These are phyloP conservation scores for Coprinellus aureogranulatus DNA, from an alignment of 768 basidiomycete species.

Conservation along the genomic window DNA sequence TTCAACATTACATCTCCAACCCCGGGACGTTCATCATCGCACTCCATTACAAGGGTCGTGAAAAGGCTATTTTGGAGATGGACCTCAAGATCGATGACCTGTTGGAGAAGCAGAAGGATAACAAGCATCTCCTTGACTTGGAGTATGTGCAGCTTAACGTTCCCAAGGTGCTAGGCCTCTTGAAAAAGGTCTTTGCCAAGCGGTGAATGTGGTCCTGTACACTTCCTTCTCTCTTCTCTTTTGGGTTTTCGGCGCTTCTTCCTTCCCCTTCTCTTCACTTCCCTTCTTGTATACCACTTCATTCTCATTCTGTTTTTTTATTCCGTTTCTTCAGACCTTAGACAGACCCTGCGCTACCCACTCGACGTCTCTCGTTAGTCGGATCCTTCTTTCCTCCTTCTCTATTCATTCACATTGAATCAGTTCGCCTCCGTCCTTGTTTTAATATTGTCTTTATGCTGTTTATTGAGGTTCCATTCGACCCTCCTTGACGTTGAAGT, in stretches of 20 bases:
- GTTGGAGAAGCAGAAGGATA: conserved; percentile 99
- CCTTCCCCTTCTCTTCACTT: too few relatives aligned
- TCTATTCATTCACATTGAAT: not conserved
- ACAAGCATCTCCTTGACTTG: conserved; percentile 91
- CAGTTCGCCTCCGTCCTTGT: too few relatives aligned
- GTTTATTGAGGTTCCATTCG: not conserved
- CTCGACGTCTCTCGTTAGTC: not conserved
- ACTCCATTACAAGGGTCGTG: conserved; percentile 96
- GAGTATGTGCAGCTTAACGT: conserved; percentile 98
- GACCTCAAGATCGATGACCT: conserved; percentile 98
- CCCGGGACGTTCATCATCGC: conserved; percentile 99
- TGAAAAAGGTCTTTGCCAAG: conserved; percentile 93
- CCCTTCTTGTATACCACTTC: conserved; percentile 18
- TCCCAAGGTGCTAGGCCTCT: conserved; percentile 84
- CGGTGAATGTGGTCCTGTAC: conserved; percentile 47
- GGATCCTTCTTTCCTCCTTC: not conserved
- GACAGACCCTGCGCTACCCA: conserved; percentile 4
- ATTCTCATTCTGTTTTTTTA: conserved; percentile 1
- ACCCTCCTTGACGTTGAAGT: not conserved
- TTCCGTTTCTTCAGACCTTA: too few relatives aligned
- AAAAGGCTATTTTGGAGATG: conserved; percentile 99
- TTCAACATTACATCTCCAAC: conserved; percentile 98
- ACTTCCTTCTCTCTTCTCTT: conserved; percentile 8
- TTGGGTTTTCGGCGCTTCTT: too few relatives aligned
- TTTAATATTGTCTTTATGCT: conserved; percentile 1